Base-by-base conservation (phyloP, 1,139 yeast species). In the Scheffersomyces insectosa region DNA sequence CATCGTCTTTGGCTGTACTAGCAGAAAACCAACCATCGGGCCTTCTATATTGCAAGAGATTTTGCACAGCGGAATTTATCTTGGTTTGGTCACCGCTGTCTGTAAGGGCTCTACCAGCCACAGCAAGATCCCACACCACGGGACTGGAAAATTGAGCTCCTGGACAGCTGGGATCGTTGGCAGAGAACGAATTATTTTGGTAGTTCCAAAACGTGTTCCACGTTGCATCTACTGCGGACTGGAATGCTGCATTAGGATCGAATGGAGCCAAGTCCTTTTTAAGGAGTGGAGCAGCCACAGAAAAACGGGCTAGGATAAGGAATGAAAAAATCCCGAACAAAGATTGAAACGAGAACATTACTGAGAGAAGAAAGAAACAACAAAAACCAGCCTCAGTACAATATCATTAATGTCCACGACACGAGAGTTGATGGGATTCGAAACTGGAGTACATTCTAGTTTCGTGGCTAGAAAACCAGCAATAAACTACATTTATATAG, bases 1-100 rank as follows among this genome's bases (percentile, higher is more conserved):
- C 55, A 28, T 42, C 37, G 36, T 52, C 47, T 36, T 44, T 45
- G 4, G 51, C 51, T 9, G 51, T 48, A 30, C 45, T 33, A 9
- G 55, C 42, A 2, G 54, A 47, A 28, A 48, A 53, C 51, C 54
- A 51, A 1, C 56, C 54, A 4, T 33, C 40, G 3, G 41, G 12
- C 15, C 42, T 45, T 23, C 40, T 40, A 42, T 52, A 51, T 16
- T 48, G 36, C 11, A 35, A 29, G 20, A 50, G 42, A 28, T 50
- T 49, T 4, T 28, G 37, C 13, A 42, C 40, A 8, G 43, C 49
- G 9, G 35, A 37, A 33, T 35, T 28, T 13, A 43, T 43, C 12
- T 39, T 29, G 30, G 16, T 33, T 2, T 28, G 5, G 35, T 49
- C 45, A 28, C 33, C 29, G 9, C 39, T 30, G 29, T 41, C 45